Evolutionary conservation across 495 filamentous ascomycete genomes (phyloP).

Genomic region (Neurospora sp.): DNA sequence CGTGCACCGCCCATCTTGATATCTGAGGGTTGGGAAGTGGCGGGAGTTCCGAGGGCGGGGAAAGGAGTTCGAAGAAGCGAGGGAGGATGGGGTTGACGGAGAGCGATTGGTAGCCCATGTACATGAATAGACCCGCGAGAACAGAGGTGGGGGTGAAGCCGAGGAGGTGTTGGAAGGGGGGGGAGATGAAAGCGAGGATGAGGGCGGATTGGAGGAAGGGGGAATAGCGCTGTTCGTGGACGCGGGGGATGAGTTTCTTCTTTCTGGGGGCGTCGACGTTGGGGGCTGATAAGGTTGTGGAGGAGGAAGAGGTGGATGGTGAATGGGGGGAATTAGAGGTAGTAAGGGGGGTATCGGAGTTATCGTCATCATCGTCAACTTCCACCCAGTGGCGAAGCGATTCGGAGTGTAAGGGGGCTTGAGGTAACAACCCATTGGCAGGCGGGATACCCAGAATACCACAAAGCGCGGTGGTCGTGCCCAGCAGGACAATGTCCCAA

Average conservation of each 20-base stretch:
- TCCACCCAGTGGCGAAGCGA: constrained; percentile 50
- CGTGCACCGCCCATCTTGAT: constrained; percentile 44
- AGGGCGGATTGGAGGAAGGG: constrained; percentile 52
- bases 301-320: not conserved
- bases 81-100: constrained; percentile 58
- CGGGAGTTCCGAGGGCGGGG: constrained; percentile 56
- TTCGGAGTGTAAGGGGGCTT: constrained; percentile 62
- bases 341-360: not conserved
- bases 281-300: not conserved
- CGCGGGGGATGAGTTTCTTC: constrained; percentile 27
- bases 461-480: constrained; percentile 58
- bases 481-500: constrained; percentile 59
- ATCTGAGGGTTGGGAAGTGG: constrained; percentile 28
- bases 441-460: constrained; percentile 63
- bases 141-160: constrained; percentile 62
- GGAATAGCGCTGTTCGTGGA: constrained; percentile 64
- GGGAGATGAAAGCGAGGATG: constrained; percentile 52
- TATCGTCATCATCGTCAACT: constrained; percentile 15
- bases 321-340: not conserved
- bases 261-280: not conserved
- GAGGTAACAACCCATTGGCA: constrained; percentile 59
- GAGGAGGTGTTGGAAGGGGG: constrained; percentile 59
- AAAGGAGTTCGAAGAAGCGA: constrained; percentile 53
- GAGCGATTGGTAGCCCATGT: constrained; percentile 67
- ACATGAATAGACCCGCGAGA: constrained; percentile 59